Base-by-base conservation (phyloP, 2,329 filamentous ascomycete species). In the Talaromyces sp. region DNA sequence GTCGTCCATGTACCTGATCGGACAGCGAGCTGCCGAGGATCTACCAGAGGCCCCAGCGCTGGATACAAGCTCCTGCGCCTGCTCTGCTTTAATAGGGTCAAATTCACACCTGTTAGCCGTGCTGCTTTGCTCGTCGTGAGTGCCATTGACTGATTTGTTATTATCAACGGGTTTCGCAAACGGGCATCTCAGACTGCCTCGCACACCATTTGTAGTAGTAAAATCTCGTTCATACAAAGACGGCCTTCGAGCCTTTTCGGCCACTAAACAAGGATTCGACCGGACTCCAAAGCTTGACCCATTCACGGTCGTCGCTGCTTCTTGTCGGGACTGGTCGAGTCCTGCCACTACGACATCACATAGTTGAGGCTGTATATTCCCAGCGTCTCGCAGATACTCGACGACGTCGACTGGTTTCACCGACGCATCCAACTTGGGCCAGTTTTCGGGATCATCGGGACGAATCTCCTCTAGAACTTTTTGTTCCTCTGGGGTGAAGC, bases 1-100 rank as follows among this genome's bases (percentile, higher is more conserved):
- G 74, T 96, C 89, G 75, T 97, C 89, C 72, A 97, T 82, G 78
- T 90, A 97, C 55, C 94, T 90, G 63, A 98, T 98, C 2, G 94
- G 94, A 75, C 94, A 98, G 72, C 92, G 92, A 61, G 85, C 81
- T 18, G 82, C 79, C 9, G 83, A 83, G 16, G 69, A 74, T 68
- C 76, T 67, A 63, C 70, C 67, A 62, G 79, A 78, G 14, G 69
- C 67, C 23, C 74, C 66, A 60, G 71, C 73, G 68, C 76, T 72
- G 72, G 71, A 83, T 62, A 68, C 78, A 77, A 68, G 79, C 73
- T 77, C 79, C 69, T 65, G 66, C 47, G 74, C 69, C 57, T 72
- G 71, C 60, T 81, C 67, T 72, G 80, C 72, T 79, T 85, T 68
- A 80, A 87, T 73, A 69, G 80, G 68, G 78, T 84, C 83, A 87